Conservation (phyloP, 2,329 filamentous ascomycete species). For the Sordariomycetes sp. region DNA sequence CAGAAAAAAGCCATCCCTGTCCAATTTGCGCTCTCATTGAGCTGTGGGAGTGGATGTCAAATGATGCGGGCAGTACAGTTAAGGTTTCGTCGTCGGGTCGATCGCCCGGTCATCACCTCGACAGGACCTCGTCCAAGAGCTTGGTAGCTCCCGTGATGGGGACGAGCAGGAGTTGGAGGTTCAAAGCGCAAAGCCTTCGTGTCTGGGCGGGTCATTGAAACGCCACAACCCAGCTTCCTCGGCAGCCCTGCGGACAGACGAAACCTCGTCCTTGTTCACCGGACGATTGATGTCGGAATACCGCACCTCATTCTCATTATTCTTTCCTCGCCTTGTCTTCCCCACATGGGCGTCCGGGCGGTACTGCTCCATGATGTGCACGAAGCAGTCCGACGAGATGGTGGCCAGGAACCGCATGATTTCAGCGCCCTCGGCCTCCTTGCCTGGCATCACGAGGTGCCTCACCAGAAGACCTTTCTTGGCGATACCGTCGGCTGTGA, state of each 20-base stretch:
- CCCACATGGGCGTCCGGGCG: slow-evolving; percentile 74
- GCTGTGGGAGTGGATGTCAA: no score
- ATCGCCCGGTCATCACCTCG: no score
- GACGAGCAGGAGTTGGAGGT: no score
- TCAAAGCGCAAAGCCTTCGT: slow-evolving; percentile 42
- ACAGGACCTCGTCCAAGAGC: no score
- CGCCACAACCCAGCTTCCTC: slow-evolving; percentile 67
- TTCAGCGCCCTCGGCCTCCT: slow-evolving; percentile 60
- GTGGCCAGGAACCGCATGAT: slow-evolving; percentile 72
- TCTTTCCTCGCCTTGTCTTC: slow-evolving; percentile 39
- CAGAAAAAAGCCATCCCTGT: no score
- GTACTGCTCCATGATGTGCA: slow-evolving; percentile 88
- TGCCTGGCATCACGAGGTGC: slow-evolving; percentile 79
- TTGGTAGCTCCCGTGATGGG: no score
- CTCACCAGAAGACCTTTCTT: slow-evolving; percentile 67
- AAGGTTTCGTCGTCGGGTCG: no score
- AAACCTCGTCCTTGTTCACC: slow-evolving; percentile 40
- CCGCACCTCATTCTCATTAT: slow-evolving; percentile 37
- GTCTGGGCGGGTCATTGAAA: slow-evolving; percentile 56
- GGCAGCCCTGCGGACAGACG: slow-evolving; percentile 56
- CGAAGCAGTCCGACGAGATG: slow-evolving; percentile 65
- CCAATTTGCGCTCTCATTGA: no score
- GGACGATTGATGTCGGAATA: slow-evolving; percentile 75
- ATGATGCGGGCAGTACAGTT: no score
- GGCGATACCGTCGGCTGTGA: slow-evolving; percentile 72